These are phyloP conservation scores for Ophiorrhiza pumila DNA, from an alignment of 257 asterid species.

Conservation along the genomic window DNA sequence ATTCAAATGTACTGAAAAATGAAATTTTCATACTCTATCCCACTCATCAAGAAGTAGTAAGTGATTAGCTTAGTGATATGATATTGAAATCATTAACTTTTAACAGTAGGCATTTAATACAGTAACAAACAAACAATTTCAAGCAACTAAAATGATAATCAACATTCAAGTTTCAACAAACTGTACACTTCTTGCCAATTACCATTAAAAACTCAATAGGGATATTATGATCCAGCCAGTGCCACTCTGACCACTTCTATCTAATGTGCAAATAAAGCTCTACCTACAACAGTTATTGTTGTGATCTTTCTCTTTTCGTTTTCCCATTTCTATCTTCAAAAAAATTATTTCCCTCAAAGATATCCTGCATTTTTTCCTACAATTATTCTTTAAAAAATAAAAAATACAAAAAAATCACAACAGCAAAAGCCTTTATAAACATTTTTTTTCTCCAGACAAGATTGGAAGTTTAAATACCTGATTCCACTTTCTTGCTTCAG, in stretches of 20 bases:
- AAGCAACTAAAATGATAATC: slow-evolving; percentile 1
- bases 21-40: not conserved
- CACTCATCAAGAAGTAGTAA: not conserved
- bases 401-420: not conserved
- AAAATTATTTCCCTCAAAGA: not conserved
- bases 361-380: not conserved
- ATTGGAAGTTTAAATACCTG: slow-evolving; percentile 43
- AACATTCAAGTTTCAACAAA: slow-evolving; percentile 15
- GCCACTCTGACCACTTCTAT: not conserved
- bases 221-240: not conserved
- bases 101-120: too few relatives aligned
- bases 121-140: too few relatives aligned
- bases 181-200: too few relatives aligned
- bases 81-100: too few relatives aligned
- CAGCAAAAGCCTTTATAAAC: not conserved
- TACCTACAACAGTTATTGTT: slow-evolving; percentile 18
- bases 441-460: not conserved
- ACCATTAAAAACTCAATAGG: slow-evolving; percentile 16
- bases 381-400: not conserved
- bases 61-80: not conserved
- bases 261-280: too few relatives aligned
- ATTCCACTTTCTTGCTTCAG: slow-evolving; percentile 81
- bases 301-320: not conserved
- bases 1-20: too few relatives aligned
- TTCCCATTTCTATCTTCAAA: not conserved